Evolutionary conservation across 805 yeast genomes (phyloP).

Genomic region (Saccharomyces mikatae): DNA sequence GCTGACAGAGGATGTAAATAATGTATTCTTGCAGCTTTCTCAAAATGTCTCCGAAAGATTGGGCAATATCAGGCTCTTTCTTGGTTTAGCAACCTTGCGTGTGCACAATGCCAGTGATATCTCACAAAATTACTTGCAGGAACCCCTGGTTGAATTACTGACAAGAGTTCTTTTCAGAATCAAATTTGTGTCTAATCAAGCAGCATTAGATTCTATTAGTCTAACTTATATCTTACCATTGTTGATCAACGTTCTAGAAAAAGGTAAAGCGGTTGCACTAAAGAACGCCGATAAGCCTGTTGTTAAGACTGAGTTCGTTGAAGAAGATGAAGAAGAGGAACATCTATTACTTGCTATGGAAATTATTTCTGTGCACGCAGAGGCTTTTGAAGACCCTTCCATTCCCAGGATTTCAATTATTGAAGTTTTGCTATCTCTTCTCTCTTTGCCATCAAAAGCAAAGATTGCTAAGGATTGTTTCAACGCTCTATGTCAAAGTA

Average conservation of each 20-base stretch:
- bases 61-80: conserved; percentile 40
- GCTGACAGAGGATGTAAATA: conserved; percentile 40
- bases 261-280: conserved; percentile 51
- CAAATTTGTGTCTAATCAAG: conserved; percentile 65
- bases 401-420: conserved; percentile 67
- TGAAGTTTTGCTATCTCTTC: conserved; percentile 51
- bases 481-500: conserved; percentile 64
- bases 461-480: conserved; percentile 80
- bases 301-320: conserved; percentile 59
- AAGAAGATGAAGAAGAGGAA: conserved; percentile 85
- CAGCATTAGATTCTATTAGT: conserved; percentile 58
- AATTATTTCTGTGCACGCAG: conserved; percentile 61
- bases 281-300: conserved; percentile 45
- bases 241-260: conserved; percentile 55
- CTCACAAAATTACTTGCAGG: conserved; percentile 40
- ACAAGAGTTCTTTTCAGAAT: conserved; percentile 67
- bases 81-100: conserved; percentile 68
- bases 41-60: conserved; percentile 43
- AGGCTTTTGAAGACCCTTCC: conserved; percentile 52
- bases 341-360: conserved; percentile 71
- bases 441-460: conserved; percentile 69
- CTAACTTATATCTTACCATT: conserved; percentile 72
- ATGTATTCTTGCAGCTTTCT: conserved; percentile 50
- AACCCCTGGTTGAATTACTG: conserved; percentile 45
- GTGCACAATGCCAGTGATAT: conserved; percentile 40